phyloP scores from a whole-genome alignment of 1,139 yeast genomes.

The Pichiaceae sp. region DNA sequence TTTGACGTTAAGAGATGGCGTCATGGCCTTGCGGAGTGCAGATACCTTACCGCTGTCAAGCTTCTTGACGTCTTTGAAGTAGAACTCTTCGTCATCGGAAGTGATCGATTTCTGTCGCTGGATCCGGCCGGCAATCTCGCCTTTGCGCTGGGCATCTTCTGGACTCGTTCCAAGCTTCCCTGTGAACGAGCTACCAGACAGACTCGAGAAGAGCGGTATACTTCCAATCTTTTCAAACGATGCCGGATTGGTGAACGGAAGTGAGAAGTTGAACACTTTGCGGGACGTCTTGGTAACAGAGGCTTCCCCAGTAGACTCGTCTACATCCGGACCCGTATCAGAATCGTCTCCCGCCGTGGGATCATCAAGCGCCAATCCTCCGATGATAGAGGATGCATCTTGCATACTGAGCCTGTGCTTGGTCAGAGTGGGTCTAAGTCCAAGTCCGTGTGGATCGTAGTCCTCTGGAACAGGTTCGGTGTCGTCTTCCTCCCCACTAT shows the following conservation, averaged over 20 bases:
- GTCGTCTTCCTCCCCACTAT: conserved; percentile 13
- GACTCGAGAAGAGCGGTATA: background rate
- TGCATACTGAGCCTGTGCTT: conserved; percentile 5
- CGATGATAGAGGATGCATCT: conserved; percentile 16
- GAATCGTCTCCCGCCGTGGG: background rate
- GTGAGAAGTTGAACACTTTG: conserved; percentile 33
- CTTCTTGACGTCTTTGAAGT: conserved; percentile 47
- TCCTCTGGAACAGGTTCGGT: conserved; percentile 2
- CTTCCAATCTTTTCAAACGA: background rate
- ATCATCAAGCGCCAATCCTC: conserved; percentile 8
- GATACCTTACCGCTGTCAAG: conserved; percentile 59
- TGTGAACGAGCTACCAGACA: background rate
- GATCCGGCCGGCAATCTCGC: conserved; percentile 37
- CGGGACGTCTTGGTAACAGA: conserved; percentile 15
- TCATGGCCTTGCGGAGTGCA: conserved; percentile 58
- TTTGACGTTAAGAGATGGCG: conserved; percentile 29
- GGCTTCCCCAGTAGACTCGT: background rate
- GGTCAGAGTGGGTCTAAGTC: too few species aligned
- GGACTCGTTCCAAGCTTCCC: background rate
- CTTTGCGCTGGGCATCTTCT: conserved; percentile 20
- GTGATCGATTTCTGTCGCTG: conserved; percentile 49
- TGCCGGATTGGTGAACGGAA: conserved; percentile 26
- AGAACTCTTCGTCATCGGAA: conserved; percentile 56
- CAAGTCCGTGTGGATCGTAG: background rate
- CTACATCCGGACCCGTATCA: too few species aligned